Conservation (phyloP, 2,329 filamentous ascomycete species). For the Cercospora zeina region DNA sequence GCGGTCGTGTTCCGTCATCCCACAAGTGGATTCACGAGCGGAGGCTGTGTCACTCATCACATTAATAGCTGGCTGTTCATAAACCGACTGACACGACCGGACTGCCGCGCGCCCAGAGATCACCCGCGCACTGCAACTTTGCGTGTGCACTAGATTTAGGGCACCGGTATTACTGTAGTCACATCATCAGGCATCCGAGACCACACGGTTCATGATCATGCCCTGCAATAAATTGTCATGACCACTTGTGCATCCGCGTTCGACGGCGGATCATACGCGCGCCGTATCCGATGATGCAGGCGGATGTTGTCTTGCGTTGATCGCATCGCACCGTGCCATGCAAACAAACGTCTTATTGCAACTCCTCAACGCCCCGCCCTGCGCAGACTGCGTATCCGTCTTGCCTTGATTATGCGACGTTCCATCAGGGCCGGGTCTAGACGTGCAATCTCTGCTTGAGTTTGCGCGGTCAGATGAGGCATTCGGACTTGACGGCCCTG, state of each 20-base stretch:
- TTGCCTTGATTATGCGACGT: neutral
- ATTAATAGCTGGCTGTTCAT: neutral
- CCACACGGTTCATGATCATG: constrained; percentile 5
- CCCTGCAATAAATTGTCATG: constrained; percentile 12
- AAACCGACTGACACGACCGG: constrained; percentile 2
- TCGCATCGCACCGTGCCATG: constrained; percentile 6
- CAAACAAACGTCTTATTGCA: neutral
- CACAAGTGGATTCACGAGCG: neutral
- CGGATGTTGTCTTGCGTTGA: constrained; percentile 1
- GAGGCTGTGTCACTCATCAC: neutral
- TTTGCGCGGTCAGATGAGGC: neutral
- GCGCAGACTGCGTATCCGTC: neutral
- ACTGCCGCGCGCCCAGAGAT: constrained; percentile 7
- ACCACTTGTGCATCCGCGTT: neutral
- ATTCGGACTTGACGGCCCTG: neutral
- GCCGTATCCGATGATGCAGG: constrained; percentile 3
- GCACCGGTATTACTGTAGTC: constrained; percentile 3
- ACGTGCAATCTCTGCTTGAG: constrained; percentile 1
- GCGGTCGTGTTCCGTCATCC: constrained; percentile 5
- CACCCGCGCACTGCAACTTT: constrained; percentile 9
- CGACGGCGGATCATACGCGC: neutral
- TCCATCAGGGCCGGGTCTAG: neutral
- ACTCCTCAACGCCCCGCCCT: constrained; percentile 4
- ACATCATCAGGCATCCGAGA: constrained; percentile 5
- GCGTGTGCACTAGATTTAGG: constrained; percentile 5